These are phyloP conservation scores for Talaromyces sp. DNA, from an alignment of 2,329 filamentous ascomycete species.

Conservation along the genomic window DNA sequence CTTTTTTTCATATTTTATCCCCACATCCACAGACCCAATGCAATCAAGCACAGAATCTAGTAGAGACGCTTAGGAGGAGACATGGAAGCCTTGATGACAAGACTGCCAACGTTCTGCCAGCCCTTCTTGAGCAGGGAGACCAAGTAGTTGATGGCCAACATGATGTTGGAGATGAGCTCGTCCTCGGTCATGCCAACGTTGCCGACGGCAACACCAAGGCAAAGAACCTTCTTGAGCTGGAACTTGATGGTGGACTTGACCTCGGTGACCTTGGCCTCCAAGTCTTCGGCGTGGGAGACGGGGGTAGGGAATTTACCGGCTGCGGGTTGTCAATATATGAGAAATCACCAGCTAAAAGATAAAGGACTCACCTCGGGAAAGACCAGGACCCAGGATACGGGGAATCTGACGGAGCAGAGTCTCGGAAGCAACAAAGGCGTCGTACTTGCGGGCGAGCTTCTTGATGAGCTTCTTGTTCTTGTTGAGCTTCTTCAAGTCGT, in stretches of 20 bases:
- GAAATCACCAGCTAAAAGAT: slow-evolving; percentile 24
- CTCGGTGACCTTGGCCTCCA: slow-evolving; percentile 92
- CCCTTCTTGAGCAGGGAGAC: slow-evolving; percentile 99
- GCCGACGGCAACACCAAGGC: slow-evolving; percentile 98
- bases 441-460: slow-evolving; percentile 99
- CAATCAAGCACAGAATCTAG: slow-evolving; percentile 51
- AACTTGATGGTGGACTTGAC: slow-evolving; percentile 99
- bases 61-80: slow-evolving; percentile 96
- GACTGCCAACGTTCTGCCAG: slow-evolving; percentile 99
- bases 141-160: slow-evolving; percentile 99
- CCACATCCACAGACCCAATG: slow-evolving; percentile 14
- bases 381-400: slow-evolving; percentile 97
- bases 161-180: slow-evolving; percentile 96
- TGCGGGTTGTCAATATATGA: slow-evolving; percentile 31
- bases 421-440: slow-evolving; percentile 97
- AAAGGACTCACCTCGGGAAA: slow-evolving; percentile 75
- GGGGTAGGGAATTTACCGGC: slow-evolving; percentile 99
- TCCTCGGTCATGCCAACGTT: slow-evolving; percentile 97
- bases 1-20: slow-evolving; percentile 4
- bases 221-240: slow-evolving; percentile 99
- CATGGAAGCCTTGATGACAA: slow-evolving; percentile 99
- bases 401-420: slow-evolving; percentile 99
- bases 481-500: slow-evolving; percentile 99
- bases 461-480: slow-evolving; percentile 99
- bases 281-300: slow-evolving; percentile 93